Conservation (phyloP, 2,329 filamentous ascomycete genomes). For the Hypoxylon rubiginosum region DNA sequence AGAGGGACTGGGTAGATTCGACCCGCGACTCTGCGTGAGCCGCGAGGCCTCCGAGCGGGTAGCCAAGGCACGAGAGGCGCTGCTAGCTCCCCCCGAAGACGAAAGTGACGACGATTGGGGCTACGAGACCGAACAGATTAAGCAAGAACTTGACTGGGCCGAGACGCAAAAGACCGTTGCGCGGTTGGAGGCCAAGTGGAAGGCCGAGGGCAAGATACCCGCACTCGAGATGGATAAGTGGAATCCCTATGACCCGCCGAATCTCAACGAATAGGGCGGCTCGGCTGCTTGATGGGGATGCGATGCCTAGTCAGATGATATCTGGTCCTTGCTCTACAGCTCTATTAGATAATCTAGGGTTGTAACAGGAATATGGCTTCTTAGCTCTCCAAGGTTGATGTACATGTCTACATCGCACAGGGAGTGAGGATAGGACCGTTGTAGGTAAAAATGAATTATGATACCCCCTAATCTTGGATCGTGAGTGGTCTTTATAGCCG, state of each 20-base stretch:
- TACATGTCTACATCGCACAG: not conserved
- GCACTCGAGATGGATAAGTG: conserved; percentile 34
- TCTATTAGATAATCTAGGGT: not conserved
- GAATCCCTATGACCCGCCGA: conserved; percentile 29
- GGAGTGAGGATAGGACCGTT: not conserved
- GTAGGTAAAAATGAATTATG: conserved; percentile 2
- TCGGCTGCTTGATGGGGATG: not conserved
- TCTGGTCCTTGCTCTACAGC: not conserved
- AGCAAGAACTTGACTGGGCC: conserved; percentile 31
- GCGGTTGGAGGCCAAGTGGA: conserved; percentile 26
- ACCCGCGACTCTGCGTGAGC: conserved; percentile 83
- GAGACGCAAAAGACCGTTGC: conserved; percentile 11
- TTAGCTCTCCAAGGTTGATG: not conserved
- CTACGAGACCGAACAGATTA: conserved; percentile 23
- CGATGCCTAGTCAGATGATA: not conserved
- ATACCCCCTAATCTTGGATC: conserved; percentile 9
- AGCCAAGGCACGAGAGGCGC: conserved; percentile 57
- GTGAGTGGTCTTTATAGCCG: too few species aligned
- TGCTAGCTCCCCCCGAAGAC: conserved; percentile 12
- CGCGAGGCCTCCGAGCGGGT: conserved; percentile 67
- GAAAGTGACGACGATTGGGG: conserved; percentile 25
- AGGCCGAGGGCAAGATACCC: conserved; percentile 34
- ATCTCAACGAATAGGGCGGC: conserved; percentile 12
- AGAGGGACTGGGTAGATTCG: conserved; percentile 75
- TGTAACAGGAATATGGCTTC: not conserved